Evolutionary conservation across 2,329 filamentous ascomycete genomes (phyloP), one percentile per base, ranked within the genome.

Genomic region (Westerdykella aurantiaca): DNA sequence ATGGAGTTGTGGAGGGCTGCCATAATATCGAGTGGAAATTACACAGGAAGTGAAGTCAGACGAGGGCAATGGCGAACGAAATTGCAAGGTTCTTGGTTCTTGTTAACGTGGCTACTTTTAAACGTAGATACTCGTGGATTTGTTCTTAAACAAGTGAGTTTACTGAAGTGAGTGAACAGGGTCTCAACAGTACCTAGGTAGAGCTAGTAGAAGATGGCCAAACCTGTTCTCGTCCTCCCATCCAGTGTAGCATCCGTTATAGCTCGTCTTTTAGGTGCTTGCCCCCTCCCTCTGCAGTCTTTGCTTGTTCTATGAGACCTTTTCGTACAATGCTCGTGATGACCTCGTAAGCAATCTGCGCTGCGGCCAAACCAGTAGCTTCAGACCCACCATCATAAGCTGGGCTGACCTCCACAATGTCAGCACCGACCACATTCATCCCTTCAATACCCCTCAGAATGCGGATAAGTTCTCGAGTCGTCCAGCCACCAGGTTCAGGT

Each of bases 401-500:
- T 0, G 89, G 89, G 35, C 84, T 81, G 7, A 94, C 87, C 73
- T 95, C 90, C 5, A 96, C 90, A 39, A 95, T 80, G 68, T 95
- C 90, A 0, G 88, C 90, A 1, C 88, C 90, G 3, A 95, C 86
- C 4, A 95, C 71, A 61, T 95, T 95, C 63, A 95, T 66, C 0
- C 74, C 79, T 70, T 95, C 89, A 34, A 95, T 78, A 0, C 87
- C 88, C 25, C 88, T 75, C 62, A 95, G 68, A 45, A 95, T 88
- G 11, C 85, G 75, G 51, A 95, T 91, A 55, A 95, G 73, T 72
- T 95, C 90, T 41, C 89, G 75, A 16, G 86, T 94, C 5, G 87
- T 93, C 89, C 89, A 95, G 31, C 89, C 89, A 45, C 90, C 89
- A 0, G 88, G 85, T 71, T 95, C 89, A 0, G 89, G 89, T 0